Base-by-base conservation (phyloP, 2,329 filamentous ascomycete genomes). In the Aureobasidium mangrovei region DNA sequence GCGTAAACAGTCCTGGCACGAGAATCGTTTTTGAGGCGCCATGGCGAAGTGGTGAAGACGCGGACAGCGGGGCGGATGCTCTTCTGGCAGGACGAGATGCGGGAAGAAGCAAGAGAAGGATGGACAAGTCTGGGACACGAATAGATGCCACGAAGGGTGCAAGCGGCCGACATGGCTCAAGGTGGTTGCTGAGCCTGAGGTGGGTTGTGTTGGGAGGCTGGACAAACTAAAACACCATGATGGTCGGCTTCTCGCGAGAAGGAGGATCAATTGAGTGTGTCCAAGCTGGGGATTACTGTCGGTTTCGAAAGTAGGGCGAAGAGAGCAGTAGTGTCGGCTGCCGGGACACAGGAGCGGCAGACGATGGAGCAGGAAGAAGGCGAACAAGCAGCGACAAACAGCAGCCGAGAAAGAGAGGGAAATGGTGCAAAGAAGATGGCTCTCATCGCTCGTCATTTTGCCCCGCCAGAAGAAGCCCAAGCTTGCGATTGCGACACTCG, bases 11-110 rank as follows among this genome's bases (percentile, higher is more conserved):
- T 60, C 42, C 58, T 60, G 57, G 63, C 59, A 43, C 61, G 54
- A 7, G 63, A 45, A 57, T 71, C 68, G 69, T 70, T 67, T 69
- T 76, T 66, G 40, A 3, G 4, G 65, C 68, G 62, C 69, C 64
- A 64, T 73, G 71, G 4, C 67, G 67, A 26, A 70, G 70, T 47
- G 67, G 72, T 68, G 61, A 76, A 76, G 57, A 75, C 68, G 48
- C 73, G 69, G 27, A 48, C 32, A 44, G 46, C 12, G n/a, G 54
- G 47, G 12, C 33, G 53, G 18, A 48, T 48, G 26, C 43, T 54
- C 24, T 41, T 26, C 24, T 53, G 49, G 40, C 49, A 53, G 40
- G 49, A 43, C 24, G 49, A 38, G 40, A 53, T 53, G 12, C 40
- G 49, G 9, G 49, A 53, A 32, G 40, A 38, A 31, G 49, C 32